phyloP scores from a whole-genome alignment of 2,329 filamentous ascomycete genomes.

The Fusarium graminum region DNA sequence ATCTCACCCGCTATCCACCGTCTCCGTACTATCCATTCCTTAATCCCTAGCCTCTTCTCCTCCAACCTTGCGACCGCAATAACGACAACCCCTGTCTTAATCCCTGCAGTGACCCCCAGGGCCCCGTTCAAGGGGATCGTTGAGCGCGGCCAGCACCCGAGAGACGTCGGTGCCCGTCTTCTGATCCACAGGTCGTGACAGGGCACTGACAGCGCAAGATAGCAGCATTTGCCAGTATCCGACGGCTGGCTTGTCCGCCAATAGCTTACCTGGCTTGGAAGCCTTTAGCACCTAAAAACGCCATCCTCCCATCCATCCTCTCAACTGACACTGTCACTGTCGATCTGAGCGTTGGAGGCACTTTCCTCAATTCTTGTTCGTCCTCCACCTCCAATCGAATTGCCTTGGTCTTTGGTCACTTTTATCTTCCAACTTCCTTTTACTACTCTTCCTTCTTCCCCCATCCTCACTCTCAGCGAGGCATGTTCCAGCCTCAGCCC shows the following conservation, averaged over 20 bases:
- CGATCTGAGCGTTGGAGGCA: conserved; percentile 9
- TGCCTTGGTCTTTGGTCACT: conserved; percentile 26
- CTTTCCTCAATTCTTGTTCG: conserved; percentile 24
- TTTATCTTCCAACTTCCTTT: conserved; percentile 19
- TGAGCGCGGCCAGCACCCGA: conserved; percentile 37
- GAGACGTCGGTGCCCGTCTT: conserved; percentile 34
- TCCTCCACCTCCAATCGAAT: conserved; percentile 16
- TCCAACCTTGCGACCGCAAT: not conserved
- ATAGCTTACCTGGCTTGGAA: conserved; percentile 5
- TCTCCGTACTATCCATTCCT: conserved; percentile 30
- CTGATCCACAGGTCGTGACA: conserved; percentile 43
- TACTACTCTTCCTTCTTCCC: conserved; percentile 3
- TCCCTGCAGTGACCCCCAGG: conserved; percentile 37
- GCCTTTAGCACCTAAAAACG: conserved; percentile 36
- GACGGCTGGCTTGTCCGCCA: conserved; percentile 38
- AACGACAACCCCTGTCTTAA: conserved; percentile 25
- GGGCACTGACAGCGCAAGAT: conserved; percentile 38
- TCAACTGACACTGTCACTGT: not conserved
- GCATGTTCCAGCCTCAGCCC: conserved; percentile 69
- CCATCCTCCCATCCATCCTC: conserved; percentile 20
- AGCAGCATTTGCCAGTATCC: conserved; percentile 25
- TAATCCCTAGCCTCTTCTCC: conserved; percentile 27
- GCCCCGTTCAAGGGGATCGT: conserved; percentile 18
- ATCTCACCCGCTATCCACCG: conserved; percentile 41
- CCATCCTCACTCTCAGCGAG: conserved; percentile 40